Base-by-base conservation (phyloP, 208 protist species). In the Kentomonas sorsogonicus region DNA sequence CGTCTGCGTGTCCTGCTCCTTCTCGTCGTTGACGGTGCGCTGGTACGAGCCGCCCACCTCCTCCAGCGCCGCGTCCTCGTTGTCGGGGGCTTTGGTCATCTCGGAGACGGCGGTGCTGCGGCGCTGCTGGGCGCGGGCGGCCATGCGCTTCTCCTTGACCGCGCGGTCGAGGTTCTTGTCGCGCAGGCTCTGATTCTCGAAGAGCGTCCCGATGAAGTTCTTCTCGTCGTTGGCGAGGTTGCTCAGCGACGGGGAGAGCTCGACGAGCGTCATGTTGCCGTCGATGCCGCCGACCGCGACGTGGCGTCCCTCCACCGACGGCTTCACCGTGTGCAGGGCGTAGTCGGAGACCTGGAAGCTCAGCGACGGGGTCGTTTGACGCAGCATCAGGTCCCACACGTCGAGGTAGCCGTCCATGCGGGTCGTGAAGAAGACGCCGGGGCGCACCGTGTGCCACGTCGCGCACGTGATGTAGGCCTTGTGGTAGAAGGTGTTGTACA, bases 401-500 rank as follows among this genome's bases (percentile, higher is more conserved):
- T 98, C 97, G 15, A 98, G 61, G 51, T 86, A 91, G 54, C 97
- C 97, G 73, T 98, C 95, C 91, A 96, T 96, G 60, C 95, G 95
- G 7, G 94, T 96, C 15, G 94, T 97, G 72, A 97, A 92, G 73
- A 98, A 98, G 18, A 98, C 94, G 40, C 90, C 93, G 10, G 97
- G 93, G 25, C 95, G 84, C 25, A 93, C 85, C 29, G 86, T 71
- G 65, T 94, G 91, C 97, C 97, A 98, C 52, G 67, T 66, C n/a
- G 91, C 95, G 56, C 83, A 89, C 18, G 94, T 97, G 9, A 98
- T 68, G 75, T 98, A 98, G 38, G 85, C 72, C 60, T 86, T 91
- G 74, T 98, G 86, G 79, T 98, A 98, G 71, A 90, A 94, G 25
- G 94, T 98, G 60, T 89, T 97, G 83, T 97, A 94, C 77, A 98